phyloP scores from a whole-genome alignment of 179 eudicot species.

The Amaranthus tricolor region DNA sequence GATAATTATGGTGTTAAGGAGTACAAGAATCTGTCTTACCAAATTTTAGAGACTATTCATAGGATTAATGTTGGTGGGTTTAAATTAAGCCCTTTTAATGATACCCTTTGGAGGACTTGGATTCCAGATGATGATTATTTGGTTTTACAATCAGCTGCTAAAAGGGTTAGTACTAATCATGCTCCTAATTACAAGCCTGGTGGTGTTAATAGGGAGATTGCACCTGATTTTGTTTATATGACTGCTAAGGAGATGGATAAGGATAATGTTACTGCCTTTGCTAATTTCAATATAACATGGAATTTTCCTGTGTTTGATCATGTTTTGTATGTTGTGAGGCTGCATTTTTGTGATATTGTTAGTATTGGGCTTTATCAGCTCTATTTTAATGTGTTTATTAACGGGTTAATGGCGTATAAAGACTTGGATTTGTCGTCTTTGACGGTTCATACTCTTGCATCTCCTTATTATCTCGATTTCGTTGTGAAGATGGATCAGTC shows the following conservation, averaged over 20 bases:
- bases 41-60: constrained; percentile 55
- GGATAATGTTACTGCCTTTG: constrained; percentile 31
- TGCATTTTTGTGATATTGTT: constrained; percentile 53
- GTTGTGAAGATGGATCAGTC: constrained; percentile 49
- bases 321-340: constrained; percentile 52
- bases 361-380: constrained; percentile 54
- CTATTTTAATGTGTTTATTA: constrained; percentile 64
- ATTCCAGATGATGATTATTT: constrained; percentile 59
- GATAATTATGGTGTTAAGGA: constrained; percentile 38
- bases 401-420: constrained; percentile 52
- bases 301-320: constrained; percentile 51
- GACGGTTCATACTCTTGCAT: constrained; percentile 37
- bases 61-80: constrained; percentile 79
- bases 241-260: constrained; percentile 71
- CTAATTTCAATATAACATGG: constrained; percentile 66
- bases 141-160: constrained; percentile 58
- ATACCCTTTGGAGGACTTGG: constrained; percentile 82
- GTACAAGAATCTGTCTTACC: constrained; percentile 46
- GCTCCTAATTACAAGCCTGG: constrained; percentile 41
- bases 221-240: constrained; percentile 57
- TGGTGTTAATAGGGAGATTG: constrained; percentile 39
- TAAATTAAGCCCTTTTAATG: constrained; percentile 65
- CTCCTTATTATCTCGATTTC: constrained; percentile 49
- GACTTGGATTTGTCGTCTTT: constrained; percentile 64
- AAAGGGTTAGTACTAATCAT: constrained; percentile 34